Percentiles rank a stretch among this genome's conserved stretches.
Evolutionary conservation across 2,329 filamentous ascomycete genomes (phyloP).

Genomic region (Neocucurbitaria cava): DNA sequence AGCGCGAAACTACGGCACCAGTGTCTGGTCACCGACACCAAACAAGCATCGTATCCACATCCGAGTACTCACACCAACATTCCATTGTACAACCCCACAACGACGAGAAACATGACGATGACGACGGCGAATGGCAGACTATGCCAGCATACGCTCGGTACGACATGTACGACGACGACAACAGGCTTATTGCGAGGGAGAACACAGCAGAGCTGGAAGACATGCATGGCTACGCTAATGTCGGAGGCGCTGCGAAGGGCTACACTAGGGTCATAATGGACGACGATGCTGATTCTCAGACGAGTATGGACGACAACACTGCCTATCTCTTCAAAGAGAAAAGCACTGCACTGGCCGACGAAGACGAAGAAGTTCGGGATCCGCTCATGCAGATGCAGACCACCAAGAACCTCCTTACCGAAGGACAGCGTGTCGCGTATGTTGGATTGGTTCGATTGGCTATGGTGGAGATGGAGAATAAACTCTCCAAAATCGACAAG

Average conservation of each 20-base stretch:
- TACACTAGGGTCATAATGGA: conserved; percentile 96
- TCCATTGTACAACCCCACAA: conserved; percentile 61
- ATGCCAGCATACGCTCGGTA: conserved; percentile 95
- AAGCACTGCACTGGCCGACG: conserved; percentile 65
- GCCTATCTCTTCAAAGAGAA: conserved; percentile 89
- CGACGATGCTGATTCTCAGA: conserved; percentile 91
- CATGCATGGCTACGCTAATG: conserved; percentile 72
- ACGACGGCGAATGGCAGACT: conserved; percentile 83
- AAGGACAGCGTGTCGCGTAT: conserved; percentile 94
- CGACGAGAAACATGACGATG: conserved; percentile 59
- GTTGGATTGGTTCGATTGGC: conserved; percentile 87
- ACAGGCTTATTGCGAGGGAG: conserved; percentile 83
- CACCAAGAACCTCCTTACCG: conserved; percentile 92
- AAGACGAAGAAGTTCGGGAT: conserved; percentile 81
- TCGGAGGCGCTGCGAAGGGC: conserved; percentile 90
- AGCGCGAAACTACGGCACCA: conserved; percentile 16
- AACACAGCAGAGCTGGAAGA: conserved; percentile 73
- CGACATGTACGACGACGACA: conserved; percentile 95
- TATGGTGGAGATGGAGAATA: conserved; percentile 77
- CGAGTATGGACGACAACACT: conserved; percentile 97
- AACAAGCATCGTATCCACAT: conserved; percentile 53
- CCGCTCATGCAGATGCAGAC: conserved; percentile 90
- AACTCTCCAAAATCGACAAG: conserved; percentile 67
- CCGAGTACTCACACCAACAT: conserved; percentile 92
- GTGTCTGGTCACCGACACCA: conserved; percentile 14